phyloP scores from a whole-genome alignment of 495 filamentous ascomycete species.

The Aspergillus diversus region DNA sequence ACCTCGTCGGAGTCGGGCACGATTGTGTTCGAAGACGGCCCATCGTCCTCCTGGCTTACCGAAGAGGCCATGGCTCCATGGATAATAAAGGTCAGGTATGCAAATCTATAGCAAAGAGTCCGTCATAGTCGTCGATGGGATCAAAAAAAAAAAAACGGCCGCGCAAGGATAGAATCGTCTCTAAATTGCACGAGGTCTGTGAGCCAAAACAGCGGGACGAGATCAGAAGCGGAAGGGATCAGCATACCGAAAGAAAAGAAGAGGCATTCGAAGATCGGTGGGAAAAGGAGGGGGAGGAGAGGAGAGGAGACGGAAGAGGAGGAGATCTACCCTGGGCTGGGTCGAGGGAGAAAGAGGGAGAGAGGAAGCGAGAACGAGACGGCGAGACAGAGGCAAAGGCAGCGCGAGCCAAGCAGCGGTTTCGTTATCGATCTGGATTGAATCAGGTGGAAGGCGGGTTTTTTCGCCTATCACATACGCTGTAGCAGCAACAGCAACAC shows the following conservation, averaged over 20 bases:
- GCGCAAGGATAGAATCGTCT: conserved; percentile 9
- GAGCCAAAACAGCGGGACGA: conserved; percentile 5
- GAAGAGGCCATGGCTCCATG: conserved; percentile 48
- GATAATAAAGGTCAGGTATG: conserved; percentile 18
- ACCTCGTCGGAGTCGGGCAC: conserved; percentile 31
- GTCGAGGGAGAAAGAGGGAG: conserved; percentile 6
- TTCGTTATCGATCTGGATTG: conserved; percentile 31
- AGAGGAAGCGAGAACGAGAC: not conserved
- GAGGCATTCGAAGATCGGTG: conserved; percentile 8
- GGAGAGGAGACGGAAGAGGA: conserved; percentile 15
- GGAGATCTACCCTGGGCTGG: not conserved
- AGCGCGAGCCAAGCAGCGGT: not conserved
- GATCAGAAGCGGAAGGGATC: conserved; percentile 13
- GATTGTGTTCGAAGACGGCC: conserved; percentile 29
- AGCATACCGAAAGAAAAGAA: conserved; percentile 11
- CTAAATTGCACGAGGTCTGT: conserved; percentile 12
- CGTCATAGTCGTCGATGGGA: conserved; percentile 33
- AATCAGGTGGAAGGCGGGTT: conserved; percentile 21
- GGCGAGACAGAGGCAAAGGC: not conserved
- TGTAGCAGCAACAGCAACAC: conserved; percentile 9
- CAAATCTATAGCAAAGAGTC: conserved; percentile 29
- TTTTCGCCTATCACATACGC: conserved; percentile 24
- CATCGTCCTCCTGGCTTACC: conserved; percentile 42
- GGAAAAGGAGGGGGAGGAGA: conserved; percentile 10
- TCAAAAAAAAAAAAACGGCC: not conserved